A percentile compares a stretch with the other conserved stretches of the same genome.
phyloP scores from a whole-genome alignment of 2,329 filamentous ascomycete species.

The Fonsecaea multimorphosa region DNA sequence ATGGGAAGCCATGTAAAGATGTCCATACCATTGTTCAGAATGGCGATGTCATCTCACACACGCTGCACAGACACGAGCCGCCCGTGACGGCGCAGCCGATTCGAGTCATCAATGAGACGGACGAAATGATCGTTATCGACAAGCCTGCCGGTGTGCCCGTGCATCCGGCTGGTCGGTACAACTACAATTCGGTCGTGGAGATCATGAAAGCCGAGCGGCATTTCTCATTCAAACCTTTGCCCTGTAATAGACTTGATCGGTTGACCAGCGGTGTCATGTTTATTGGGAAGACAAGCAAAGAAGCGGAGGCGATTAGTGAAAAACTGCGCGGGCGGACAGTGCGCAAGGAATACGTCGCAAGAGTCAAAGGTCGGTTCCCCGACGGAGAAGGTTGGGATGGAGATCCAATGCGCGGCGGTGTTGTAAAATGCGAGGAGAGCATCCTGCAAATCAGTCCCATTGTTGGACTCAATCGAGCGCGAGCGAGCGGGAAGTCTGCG shows the following conservation, averaged over 20 bases:
- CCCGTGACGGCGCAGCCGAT: constrained; percentile 84
- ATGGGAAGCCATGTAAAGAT: constrained; percentile 67
- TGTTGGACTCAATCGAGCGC: constrained; percentile 89
- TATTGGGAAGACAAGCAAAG: constrained; percentile 82
- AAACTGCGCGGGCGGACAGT: constrained; percentile 83
- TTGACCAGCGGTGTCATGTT: constrained; percentile 98
- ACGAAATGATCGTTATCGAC: constrained; percentile 93
- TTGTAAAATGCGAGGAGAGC: constrained; percentile 90
- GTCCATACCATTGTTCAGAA: constrained; percentile 57
- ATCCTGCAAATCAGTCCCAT: constrained; percentile 95
- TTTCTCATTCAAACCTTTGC: constrained; percentile 64
- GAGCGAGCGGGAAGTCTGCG: constrained; percentile 88
- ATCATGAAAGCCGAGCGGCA: constrained; percentile 82
- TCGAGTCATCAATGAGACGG: constrained; percentile 84
- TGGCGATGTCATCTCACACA: constrained; percentile 90
- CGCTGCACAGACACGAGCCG: constrained; percentile 92
- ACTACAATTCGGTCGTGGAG: constrained; percentile 92
- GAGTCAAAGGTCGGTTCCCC: constrained; percentile 89
- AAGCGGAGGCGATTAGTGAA: constrained; percentile 75
- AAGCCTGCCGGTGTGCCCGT: constrained; percentile 96
- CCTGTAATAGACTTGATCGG: constrained; percentile 92
- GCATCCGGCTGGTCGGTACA: constrained; percentile 92
- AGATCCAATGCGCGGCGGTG: constrained; percentile 51
- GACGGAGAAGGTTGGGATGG: constrained; percentile 58
- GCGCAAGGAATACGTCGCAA: constrained; percentile 91